Evolutionary conservation across 768 basidiomycete species (phyloP).

Genomic region (Tricholoma matsutake): DNA sequence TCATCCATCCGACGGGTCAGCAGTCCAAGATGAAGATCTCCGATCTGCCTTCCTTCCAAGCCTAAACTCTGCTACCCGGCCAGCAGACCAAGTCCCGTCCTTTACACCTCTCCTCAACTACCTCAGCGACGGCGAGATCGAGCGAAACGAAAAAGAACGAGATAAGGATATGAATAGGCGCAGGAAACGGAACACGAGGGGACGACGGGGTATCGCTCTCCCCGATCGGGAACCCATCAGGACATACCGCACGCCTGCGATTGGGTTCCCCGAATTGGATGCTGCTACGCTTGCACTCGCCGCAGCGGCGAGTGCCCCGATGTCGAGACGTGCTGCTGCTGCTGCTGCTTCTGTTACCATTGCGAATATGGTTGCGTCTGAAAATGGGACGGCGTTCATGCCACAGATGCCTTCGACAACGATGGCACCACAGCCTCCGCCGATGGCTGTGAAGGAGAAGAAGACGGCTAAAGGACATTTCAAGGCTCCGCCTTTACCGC

Average conservation of each 20-base stretch:
- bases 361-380: slow-evolving; percentile 88
- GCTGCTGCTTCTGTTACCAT: slow-evolving; percentile 82
- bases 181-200: slow-evolving; percentile 80
- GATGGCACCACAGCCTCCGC: slow-evolving; percentile 27
- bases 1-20: slow-evolving; percentile 76
- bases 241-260: slow-evolving; percentile 87
- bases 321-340: slow-evolving; percentile 80
- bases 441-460: slow-evolving; percentile 11
- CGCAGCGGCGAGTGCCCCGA: slow-evolving; percentile 62
- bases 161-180: slow-evolving; percentile 91
- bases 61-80: slow-evolving; percentile 65
- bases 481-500: slow-evolving; percentile 63
- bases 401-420: slow-evolving; percentile 39
- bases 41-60: slow-evolving; percentile 85
- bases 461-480: slow-evolving; percentile 55
- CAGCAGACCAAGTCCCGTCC: slow-evolving; percentile 71
- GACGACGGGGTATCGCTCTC: slow-evolving; percentile 72
- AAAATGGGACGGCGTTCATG: slow-evolving; percentile 70
- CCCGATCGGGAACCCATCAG: slow-evolving; percentile 92
- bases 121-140: slow-evolving; percentile 86
- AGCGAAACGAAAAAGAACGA: slow-evolving; percentile 85
- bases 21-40: slow-evolving; percentile 87
- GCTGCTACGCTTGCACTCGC: slow-evolving; percentile 66
- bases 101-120: slow-evolving; percentile 91
- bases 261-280: slow-evolving; percentile 80